Base-by-base conservation (phyloP, 306 rosid genomes). In the Senna tora region DNA sequence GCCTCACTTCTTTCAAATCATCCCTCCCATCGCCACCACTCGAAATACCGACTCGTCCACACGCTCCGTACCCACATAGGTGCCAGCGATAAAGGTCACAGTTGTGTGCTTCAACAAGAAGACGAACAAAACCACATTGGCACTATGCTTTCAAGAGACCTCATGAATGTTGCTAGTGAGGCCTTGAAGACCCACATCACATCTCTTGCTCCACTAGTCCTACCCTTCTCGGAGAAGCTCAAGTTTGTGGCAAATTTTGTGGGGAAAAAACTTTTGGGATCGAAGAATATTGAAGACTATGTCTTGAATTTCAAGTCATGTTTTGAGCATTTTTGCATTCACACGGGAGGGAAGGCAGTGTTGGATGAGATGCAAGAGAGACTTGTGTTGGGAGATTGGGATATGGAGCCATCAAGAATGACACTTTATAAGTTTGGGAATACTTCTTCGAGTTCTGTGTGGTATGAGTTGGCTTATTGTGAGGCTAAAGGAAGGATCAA, bases 401-500 rank as follows among this genome's bases (percentile, higher is more conserved):
- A 72, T 21, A 30, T 72, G 33, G 77, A 72, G 25, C 77, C 77
- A 19, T 47, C 77, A 19, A 72, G 77, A 9, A 72, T 72, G 77
- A 72, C 77, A 32, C 69, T 72, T 20, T 60, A 60, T 34, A 72
- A 68, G 42, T 72, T 46, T 72, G 77, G 77, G 0, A 72, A 72
- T 20, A 59, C 69, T 17, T 72, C 77, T 32, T 46, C 60, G 17
- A 72, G 77, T 72, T 72, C 71, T 20, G 77, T 72, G 65, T 72
- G 77, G 77, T 72, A 72, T 65, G 70, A 21, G 16, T 71, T 71
- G 9, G 69, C 69, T 5, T 72, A 72, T 20, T 60, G 69, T 32
- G 77, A 72, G 43, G 77, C 77, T 9, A 47, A 72, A 8, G 77
- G 77, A 6, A 72, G 77, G 9, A 60, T 72, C 3, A 60, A 42